These are phyloP conservation scores for Lactarius indigo DNA, from an alignment of 768 basidiomycete species.

Conservation along the genomic window DNA sequence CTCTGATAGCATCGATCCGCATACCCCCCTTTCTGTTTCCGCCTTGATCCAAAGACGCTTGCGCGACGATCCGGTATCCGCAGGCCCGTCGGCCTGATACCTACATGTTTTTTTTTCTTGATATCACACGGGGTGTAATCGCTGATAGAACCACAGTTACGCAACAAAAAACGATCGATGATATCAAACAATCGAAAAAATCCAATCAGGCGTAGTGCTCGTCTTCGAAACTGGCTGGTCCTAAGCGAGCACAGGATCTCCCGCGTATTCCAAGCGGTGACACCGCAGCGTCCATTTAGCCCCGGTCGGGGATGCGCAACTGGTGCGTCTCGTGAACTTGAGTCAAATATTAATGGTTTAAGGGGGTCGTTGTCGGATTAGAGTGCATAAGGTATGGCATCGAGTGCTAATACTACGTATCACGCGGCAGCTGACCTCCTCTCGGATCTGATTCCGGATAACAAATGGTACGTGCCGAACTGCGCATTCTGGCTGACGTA, in stretches of 20 bases:
- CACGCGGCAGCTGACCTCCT: neutral
- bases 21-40: neutral
- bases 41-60: neutral
- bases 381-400: neutral
- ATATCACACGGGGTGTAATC: neutral
- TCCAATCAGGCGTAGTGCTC: neutral
- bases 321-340: neutral
- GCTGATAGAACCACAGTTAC: neutral
- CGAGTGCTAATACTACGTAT: neutral
- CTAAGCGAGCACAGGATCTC: conserved; percentile 1
- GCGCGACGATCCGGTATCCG: neutral
- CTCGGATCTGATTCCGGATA: neutral
- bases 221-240: neutral
- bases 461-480: neutral
- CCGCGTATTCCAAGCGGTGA: neutral
- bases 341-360: neutral
- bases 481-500: conserved; percentile 7
- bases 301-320: neutral
- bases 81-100: neutral
- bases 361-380: neutral
- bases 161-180: neutral
- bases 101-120: neutral
- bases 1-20: neutral
- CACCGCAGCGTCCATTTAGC: neutral
- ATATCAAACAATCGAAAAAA: neutral